phyloP scores from a whole-genome alignment of 768 basidiomycete species.

The Hypsizygus marmoreus region DNA sequence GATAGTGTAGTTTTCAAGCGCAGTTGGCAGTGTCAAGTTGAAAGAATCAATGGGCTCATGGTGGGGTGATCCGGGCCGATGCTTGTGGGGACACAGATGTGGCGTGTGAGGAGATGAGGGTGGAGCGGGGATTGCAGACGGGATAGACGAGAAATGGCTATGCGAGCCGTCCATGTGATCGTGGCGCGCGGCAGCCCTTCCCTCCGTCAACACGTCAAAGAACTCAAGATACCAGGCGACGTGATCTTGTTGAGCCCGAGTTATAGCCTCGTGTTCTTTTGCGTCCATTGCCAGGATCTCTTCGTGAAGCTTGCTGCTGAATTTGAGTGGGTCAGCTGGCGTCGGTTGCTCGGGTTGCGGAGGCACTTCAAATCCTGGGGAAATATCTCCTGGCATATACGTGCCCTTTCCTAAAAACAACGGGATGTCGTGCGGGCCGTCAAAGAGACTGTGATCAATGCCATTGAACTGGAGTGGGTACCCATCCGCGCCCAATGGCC shows the following conservation, averaged over 20 bases:
- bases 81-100: too few relatives aligned
- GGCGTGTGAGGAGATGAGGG: too few relatives aligned
- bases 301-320: not conserved
- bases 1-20: constrained; percentile 44
- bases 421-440: too few relatives aligned
- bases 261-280: not conserved
- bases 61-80: constrained; percentile 12
- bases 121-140: too few relatives aligned
- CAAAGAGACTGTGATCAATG: not conserved
- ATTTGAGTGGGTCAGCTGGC: not conserved
- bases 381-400: not conserved
- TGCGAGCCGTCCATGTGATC: too few relatives aligned
- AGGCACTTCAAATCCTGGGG: not conserved
- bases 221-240: not conserved
- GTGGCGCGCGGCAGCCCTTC: not conserved
- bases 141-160: too few relatives aligned
- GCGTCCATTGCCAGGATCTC: constrained; percentile 3
- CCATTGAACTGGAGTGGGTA: constrained; percentile 3
- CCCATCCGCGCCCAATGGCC: not conserved
- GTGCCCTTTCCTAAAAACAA: too few relatives aligned
- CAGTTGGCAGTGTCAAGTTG: constrained; percentile 41
- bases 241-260: not conserved
- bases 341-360: not conserved
- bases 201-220: not conserved
- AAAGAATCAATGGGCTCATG: constrained; percentile 33